Evolutionary conservation across 164 flowering plant genomes (phyloP), one percentile per base, ranked within the genome.

Genomic region (Aristolochia californica): DNA sequence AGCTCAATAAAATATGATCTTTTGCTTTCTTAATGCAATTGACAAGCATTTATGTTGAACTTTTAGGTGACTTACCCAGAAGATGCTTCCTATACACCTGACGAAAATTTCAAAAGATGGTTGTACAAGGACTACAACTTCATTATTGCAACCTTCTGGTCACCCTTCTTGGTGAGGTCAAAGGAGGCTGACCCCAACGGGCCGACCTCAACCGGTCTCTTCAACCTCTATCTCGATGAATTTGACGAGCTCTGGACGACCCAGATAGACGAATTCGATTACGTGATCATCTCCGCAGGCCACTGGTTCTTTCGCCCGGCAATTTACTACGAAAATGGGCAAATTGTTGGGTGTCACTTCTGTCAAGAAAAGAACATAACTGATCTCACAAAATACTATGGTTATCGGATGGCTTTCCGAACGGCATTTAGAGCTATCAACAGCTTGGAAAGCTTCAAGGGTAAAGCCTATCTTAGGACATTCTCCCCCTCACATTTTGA

Each of bases 401-500:
- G 83, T 20, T 82, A 77, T 45, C 57, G 77, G 23, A 72, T 62
- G 59, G 90, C 83, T 2, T 74, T 80, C 17, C 53, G 72, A 22
- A 82, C 90, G 0, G 80, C 86, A 1, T 78, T 86, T 40, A 71
- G 48, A 53, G 80, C 84, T 44, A 68, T 86, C 0, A 69, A 74
- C 54, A 55, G 69, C 45, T 23, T 65, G 16, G 26, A 70, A 55
- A 74, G 66, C 16, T 80, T 53, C 61, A 74, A 76, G 53, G 86
- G 90, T 5, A 48, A 67, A 0, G 64, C 73, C 7, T 60, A 71
- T 64, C 64, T 87, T 0, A 71, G 90, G 65, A 87, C 86, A 2
- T 83, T 72, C 55, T 63, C 91, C 2, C 86, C 95, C 0, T 58
- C 81, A 0, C 90, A 84, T 47, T 87, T 80, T 45, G 87, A 86